A percentile compares a stretch with the other conserved stretches of the same genome.
Evolutionary conservation across 192 early-diverging fungal genomes (phyloP).

Genomic region (Backusella morwellensis): DNA sequence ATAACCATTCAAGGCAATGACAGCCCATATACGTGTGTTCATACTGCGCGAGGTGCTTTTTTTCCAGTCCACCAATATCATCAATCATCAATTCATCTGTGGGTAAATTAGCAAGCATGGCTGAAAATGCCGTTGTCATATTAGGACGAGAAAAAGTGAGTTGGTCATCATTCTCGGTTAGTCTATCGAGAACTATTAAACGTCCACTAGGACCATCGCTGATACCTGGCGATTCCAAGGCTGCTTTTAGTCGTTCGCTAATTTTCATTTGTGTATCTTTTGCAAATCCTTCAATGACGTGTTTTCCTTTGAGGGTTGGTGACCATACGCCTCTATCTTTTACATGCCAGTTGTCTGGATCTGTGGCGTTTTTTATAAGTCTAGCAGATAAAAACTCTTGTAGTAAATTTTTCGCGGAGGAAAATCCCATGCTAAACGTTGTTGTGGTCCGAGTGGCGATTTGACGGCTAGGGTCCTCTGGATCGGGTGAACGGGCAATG

Average conservation of each 20-base stretch:
- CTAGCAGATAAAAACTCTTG: conserved; percentile 52
- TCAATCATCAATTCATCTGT: conserved; percentile 26
- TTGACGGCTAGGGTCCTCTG: conserved; percentile 40
- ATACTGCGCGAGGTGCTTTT: neutral
- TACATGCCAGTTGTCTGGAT: conserved; percentile 40
- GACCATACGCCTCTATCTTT: conserved; percentile 43
- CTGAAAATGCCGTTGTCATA: conserved; percentile 40
- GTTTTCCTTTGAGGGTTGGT: conserved; percentile 48
- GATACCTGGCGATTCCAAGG: neutral
- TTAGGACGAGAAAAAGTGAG: conserved; percentile 36
- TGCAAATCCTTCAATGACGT: conserved; percentile 44
- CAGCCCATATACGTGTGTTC: conserved; percentile 9
- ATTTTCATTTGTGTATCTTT: conserved; percentile 1
- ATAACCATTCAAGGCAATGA: conserved; percentile 39
- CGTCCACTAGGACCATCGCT: neutral
- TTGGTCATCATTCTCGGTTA: conserved; percentile 34
- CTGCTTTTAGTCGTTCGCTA: conserved; percentile 14
- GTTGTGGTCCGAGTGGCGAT: conserved; percentile 52
- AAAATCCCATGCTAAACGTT: conserved; percentile 50
- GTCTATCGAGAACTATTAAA: conserved; percentile 18
- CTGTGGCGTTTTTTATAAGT: conserved; percentile 42
- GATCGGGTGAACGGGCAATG: conserved; percentile 45
- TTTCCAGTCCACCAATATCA: conserved; percentile 11
- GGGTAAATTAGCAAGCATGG: conserved; percentile 40
- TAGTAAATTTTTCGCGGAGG: conserved; percentile 48